Base-by-base conservation (phyloP, 176 grass and related monocot species). In the Triticum turgidum region DNA sequence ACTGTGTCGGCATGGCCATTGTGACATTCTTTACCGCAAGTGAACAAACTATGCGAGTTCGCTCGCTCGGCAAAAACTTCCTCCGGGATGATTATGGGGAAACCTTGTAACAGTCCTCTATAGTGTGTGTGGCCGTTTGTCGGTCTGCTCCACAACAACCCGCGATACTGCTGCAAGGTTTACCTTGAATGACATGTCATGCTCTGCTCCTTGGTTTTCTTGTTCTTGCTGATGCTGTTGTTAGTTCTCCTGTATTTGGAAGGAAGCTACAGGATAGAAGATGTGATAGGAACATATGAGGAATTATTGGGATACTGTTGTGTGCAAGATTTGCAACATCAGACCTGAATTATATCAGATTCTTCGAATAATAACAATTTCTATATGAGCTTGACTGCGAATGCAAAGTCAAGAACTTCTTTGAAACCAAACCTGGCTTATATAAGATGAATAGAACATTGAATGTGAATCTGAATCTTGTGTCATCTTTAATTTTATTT, bases 21-120 rank as follows among this genome's bases (percentile, higher is more conserved):
- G 45, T 3, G 83, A 76, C 18, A 77, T 85, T 65, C 71, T 85
- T 65, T 85, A 77, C 34, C 81, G 9, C 34, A 77, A 66, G 72
- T 65, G 61, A 85, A 65, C 10, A 18, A 51, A 24, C 21, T 25
- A n/a, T 29, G 13, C 3, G 39, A 45, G 47, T 73, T 15, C 1
- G 41, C 41, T 47, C 13, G 7, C 59, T 42, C 6, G 17, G 52
- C 59, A 62, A 29, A 67, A 24, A 75, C 24, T 22, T 61, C 73
- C 1, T 30, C 11, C 20, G 5, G 18, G 37, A 18, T 29, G 67
- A 58, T 47, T 25, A 14, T 10, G 35, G 45, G 71, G 59, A 84
- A 15, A 34, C 64, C 25, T 65, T 22, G 13, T 49, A 17, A 51
- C 65, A 65, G 39, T 62, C 51, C 44, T 25, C 4, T 61, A 18